These are phyloP conservation scores for Globisporangium perplexum DNA, from an alignment of 352 stramenopile genomes.

Conservation along the genomic window DNA sequence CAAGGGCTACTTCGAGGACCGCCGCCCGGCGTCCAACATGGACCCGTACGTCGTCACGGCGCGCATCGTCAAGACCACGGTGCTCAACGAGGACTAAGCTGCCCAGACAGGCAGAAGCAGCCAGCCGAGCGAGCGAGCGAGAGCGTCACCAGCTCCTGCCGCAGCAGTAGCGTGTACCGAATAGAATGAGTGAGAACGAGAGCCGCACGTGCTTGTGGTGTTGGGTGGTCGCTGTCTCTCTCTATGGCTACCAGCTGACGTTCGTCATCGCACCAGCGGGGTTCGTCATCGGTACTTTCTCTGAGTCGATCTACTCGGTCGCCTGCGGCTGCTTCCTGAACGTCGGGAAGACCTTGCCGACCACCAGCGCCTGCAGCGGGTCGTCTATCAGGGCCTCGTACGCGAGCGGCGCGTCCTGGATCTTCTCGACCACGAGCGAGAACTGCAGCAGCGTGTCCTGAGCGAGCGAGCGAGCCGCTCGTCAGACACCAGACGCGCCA, in stretches of 20 bases:
- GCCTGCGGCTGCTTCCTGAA: background rate
- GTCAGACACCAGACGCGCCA: background rate
- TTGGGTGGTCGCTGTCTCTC: too few species aligned
- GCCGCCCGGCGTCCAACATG: conserved; percentile 96
- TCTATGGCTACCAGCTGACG: too few species aligned
- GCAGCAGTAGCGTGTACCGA: too few species aligned
- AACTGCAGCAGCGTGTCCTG: conserved; percentile 60
- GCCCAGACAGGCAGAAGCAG: too few species aligned
- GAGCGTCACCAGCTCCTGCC: too few species aligned
- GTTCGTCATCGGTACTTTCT: too few species aligned
- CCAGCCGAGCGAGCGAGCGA: too few species aligned
- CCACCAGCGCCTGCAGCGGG: conserved; percentile 9
- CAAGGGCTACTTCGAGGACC: conserved; percentile 95
- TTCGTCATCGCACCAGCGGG: too few species aligned
- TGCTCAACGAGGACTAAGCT: conserved; percentile 65
- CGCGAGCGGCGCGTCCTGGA: conserved; percentile 40
- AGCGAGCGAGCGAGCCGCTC: background rate
- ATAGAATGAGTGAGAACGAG: too few species aligned
- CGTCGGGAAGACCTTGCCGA: conserved; percentile 2
- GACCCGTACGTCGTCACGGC: conserved; percentile 97
- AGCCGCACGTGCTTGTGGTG: too few species aligned
- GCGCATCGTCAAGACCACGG: conserved; percentile 97
- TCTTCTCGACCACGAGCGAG: conserved; percentile 42
- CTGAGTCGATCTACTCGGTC: too few species aligned
- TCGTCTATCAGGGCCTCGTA: conserved; percentile 29